These are phyloP conservation scores for Trametes coccinea DNA, from an alignment of 768 basidiomycete genomes.

Conservation along the genomic window DNA sequence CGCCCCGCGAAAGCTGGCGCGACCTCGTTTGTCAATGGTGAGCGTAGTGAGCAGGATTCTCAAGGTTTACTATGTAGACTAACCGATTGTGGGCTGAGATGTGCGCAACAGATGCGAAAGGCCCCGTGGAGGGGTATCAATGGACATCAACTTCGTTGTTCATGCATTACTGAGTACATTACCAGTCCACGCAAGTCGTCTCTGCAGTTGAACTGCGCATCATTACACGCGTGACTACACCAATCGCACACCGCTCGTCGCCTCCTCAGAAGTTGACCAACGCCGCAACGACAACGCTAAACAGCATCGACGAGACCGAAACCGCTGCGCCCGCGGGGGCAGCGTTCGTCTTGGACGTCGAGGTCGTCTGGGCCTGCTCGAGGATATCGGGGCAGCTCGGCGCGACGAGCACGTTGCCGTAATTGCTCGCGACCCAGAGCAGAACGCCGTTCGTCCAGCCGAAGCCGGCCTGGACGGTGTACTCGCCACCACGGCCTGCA, in stretches of 20 bases:
- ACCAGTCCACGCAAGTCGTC: background rate
- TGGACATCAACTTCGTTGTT: background rate
- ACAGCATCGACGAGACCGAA: background rate
- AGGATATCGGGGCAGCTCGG: constrained; percentile 62
- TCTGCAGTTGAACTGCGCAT: background rate
- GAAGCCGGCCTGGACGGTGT: constrained; percentile 86
- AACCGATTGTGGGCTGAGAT: too few relatives aligned
- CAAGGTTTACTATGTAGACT: too few relatives aligned
- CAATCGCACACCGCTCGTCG: background rate
- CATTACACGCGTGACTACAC: background rate
- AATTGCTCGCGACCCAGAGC: constrained; percentile 72
- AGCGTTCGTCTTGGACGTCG: constrained; percentile 1
- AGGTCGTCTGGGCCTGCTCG: background rate
- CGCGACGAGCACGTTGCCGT: constrained; percentile 56
- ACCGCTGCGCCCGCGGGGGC: background rate
- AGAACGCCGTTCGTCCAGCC: constrained; percentile 88
- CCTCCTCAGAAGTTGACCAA: background rate
- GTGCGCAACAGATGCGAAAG: too few relatives aligned
- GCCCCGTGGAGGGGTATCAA: too few relatives aligned
- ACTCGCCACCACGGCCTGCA: constrained; percentile 82
- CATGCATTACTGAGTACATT: background rate
- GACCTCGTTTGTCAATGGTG: too few relatives aligned
- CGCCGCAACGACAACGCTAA: background rate
- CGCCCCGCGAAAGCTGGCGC: too few relatives aligned
- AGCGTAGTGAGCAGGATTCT: too few relatives aligned